These are phyloP conservation scores for Cryptococcus wingfieldii DNA, from an alignment of 1,284 basidiomycete genomes.

Conservation along the genomic window DNA sequence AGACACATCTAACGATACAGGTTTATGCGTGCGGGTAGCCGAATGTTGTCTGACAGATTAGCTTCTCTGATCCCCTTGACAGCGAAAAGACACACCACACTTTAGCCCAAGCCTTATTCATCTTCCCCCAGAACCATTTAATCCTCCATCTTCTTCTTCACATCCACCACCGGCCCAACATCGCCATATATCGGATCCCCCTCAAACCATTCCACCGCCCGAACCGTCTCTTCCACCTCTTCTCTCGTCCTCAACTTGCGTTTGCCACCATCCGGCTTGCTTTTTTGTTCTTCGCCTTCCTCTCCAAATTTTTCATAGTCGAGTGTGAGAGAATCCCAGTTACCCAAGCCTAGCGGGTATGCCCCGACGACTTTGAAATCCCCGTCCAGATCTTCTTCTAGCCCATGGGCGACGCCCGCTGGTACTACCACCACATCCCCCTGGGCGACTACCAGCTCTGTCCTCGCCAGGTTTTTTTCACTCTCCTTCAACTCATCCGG, in stretches of 20 bases:
- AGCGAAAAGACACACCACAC: too few relatives aligned
- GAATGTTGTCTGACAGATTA: too few relatives aligned
- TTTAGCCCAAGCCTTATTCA: too few relatives aligned
- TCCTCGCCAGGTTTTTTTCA: constrained; percentile 36
- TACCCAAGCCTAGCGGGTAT: constrained; percentile 44
- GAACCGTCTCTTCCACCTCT: constrained; percentile 38
- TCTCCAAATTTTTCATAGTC: constrained; percentile 31
- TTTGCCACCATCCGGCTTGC: constrained; percentile 22
- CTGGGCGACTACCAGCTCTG: constrained; percentile 40
- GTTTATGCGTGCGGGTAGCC: too few relatives aligned
- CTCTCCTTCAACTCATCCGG: constrained; percentile 6
- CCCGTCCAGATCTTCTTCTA: constrained; percentile 39
- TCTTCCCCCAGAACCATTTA: too few relatives aligned
- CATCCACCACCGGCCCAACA: constrained; percentile 35
- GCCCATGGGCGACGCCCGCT: constrained; percentile 50
- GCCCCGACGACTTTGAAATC: constrained; percentile 52
- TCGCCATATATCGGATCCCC: constrained; percentile 51
- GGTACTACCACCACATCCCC: constrained; percentile 52
- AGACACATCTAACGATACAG: too few relatives aligned
- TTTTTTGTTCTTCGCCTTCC: too few relatives aligned
- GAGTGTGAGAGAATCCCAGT: constrained; percentile 50
- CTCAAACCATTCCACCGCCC: constrained; percentile 46
- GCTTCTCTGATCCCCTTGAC: too few relatives aligned
- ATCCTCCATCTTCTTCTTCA: too few relatives aligned
- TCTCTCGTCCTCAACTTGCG: constrained; percentile 31